Evolutionary conservation across 75 land plant genomes (phyloP).

Genomic region (Selaginella moellendorffii): DNA sequence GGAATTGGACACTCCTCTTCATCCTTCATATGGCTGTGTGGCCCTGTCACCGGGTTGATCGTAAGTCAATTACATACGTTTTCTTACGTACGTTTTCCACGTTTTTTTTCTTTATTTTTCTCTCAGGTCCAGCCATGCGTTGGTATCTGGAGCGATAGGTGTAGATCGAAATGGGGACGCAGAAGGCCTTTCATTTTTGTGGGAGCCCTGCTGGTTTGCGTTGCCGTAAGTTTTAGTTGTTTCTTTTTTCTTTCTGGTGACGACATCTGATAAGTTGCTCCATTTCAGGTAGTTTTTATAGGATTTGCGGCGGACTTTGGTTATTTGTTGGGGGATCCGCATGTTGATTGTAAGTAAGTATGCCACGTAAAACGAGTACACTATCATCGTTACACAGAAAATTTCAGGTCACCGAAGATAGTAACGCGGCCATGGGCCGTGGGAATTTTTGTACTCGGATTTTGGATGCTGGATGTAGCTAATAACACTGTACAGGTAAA

Average conservation of each 20-base stretch:
- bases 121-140: conserved; percentile 90
- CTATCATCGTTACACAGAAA: background rate
- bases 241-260: background rate
- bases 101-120: conserved; percentile 2
- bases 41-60: conserved; percentile 92
- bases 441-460: conserved; percentile 68
- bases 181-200: conserved; percentile 71
- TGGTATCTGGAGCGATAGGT: conserved; percentile 98
- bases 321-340: conserved; percentile 69
- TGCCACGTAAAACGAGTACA: background rate
- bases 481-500: conserved; percentile 93
- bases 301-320: conserved; percentile 99
- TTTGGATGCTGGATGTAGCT: conserved; percentile 96
- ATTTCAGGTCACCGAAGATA: conserved; percentile 45
- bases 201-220: conserved; percentile 66
- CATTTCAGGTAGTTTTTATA: conserved; percentile 60
- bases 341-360: conserved; percentile 67
- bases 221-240: conserved; percentile 43
- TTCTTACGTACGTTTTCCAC: background rate
- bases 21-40: conserved; percentile 97
- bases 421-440: conserved; percentile 60
- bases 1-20: conserved; percentile 84
- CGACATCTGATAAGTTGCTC: background rate
- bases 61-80: conserved; percentile 29
- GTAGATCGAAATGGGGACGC: conserved; percentile 76